Percentiles rank a stretch among this genome's conserved stretches.
Conservation (phyloP, 2,329 filamentous ascomycete species). For the Ceratocystis huliohia region DNA sequence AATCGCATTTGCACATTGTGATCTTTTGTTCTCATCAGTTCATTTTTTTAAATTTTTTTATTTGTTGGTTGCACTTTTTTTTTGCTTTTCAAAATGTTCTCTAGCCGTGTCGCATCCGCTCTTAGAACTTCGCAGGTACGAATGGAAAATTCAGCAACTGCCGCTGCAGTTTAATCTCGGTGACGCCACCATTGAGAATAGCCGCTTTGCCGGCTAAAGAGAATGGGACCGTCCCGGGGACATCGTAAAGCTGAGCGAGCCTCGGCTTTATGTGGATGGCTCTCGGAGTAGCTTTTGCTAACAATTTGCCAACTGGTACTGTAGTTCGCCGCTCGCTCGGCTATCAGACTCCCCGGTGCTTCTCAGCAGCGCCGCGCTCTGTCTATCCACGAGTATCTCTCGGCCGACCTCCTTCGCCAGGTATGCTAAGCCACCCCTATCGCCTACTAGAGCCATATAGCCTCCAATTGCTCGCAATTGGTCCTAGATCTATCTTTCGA, state of each 20-base stretch:
- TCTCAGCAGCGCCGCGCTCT: constrained; percentile 75
- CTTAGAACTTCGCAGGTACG: constrained; percentile 19
- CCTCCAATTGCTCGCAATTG: neutral
- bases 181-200: neutral
- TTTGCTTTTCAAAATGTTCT: constrained; percentile 20
- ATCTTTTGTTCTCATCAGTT: constrained; percentile 6
- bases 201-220: neutral
- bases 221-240: neutral
- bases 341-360: constrained; percentile 48
- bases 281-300: constrained; percentile 16
- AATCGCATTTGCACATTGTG: constrained; percentile 21
- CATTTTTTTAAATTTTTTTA: constrained; percentile 2
- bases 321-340: constrained; percentile 29
- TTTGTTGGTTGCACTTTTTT: constrained; percentile 21
- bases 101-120: constrained; percentile 20
- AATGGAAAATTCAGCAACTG: neutral
- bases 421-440: constrained; percentile 31
- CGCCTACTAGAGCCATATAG: neutral
- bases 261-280: constrained; percentile 18
- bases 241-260: constrained; percentile 19
- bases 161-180: neutral
- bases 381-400: constrained; percentile 97
- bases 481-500: neutral
- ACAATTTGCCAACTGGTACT: constrained; percentile 19
- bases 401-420: constrained; percentile 74